Base-by-base conservation (phyloP, 2,329 filamentous ascomycete species). In the Colletotrichum paranaense region DNA sequence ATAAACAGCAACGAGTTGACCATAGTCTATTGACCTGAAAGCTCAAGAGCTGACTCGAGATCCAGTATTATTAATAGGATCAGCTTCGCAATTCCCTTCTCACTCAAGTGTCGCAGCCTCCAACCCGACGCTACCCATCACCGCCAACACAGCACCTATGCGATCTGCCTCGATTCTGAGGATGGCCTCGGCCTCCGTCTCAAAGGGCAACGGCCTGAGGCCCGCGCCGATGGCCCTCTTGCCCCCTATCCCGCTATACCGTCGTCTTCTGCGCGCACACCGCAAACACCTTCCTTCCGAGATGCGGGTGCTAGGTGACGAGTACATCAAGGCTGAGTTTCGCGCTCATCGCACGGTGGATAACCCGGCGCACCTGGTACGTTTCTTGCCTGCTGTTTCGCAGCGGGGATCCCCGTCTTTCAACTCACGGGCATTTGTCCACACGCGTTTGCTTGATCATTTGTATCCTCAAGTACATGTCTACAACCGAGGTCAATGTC, bases 261-360 rank as follows among this genome's bases (percentile, higher is more conserved):
- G 97, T 73, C 92, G 97, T 46, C 85, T 99, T 30, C 87, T 99
- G 35, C 92, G 97, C 76, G 92, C 94, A 4, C 97, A 99, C 84
- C 91, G 97, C 77, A 94, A 92, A 79, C 89, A 93, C 78, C 86
- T 99, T 11, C 91, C 92, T 0, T 78, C 84, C 1, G 93, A 98
- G 67, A 90, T 91, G 91, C 91, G 97, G 46, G 71, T 97, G 5
- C 85, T 99, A 8, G 97, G 97, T 5, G 97, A 99, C 80, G 91
- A 95, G 81, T 99, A 98, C 83, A 88, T 98, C 81, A 98, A 97
- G 85, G 90, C 91, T 58, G 97, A 99, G 85, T 99, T 98, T 78
- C 89, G 94, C 73, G 93, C 93, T 1, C 97, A 98, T 80, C 89
- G 89, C 73, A 88, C 91, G 42, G 90, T 97, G 62, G 96, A 98